phyloP scores from a whole-genome alignment of 257 asterid species.

The Haberlea rhodopensis region DNA sequence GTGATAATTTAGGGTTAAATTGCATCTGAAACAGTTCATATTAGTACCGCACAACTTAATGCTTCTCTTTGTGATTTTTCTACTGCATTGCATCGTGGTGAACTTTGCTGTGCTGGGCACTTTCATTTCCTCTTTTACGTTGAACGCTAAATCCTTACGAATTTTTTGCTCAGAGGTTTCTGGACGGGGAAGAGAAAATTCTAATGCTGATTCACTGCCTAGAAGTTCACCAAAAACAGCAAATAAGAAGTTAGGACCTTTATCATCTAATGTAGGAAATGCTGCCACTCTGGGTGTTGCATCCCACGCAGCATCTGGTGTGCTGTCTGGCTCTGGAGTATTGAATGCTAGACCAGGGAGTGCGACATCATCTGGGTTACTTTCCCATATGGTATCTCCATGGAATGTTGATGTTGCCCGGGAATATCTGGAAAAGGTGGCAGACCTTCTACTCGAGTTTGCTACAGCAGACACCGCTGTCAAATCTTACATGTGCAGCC shows the following conservation, averaged over 20 bases:
- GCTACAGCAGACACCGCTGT: slow-evolving; percentile 93
- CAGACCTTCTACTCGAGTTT: slow-evolving; percentile 95
- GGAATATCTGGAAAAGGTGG: slow-evolving; percentile 93
- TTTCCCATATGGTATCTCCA: slow-evolving; percentile 79
- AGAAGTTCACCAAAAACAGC: slow-evolving; percentile 68
- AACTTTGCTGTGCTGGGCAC: slow-evolving; percentile 14
- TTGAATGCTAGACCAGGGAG: slow-evolving; percentile 96
- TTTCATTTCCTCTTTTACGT: slow-evolving; percentile 17
- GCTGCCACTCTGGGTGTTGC: slow-evolving; percentile 64
- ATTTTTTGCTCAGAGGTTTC: slow-evolving; percentile 66
- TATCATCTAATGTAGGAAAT: slow-evolving; percentile 50
- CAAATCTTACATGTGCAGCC: slow-evolving; percentile 94
- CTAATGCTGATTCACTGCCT: slow-evolving; percentile 61
- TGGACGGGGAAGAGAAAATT: slow-evolving; percentile 77
- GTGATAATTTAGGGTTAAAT: slow-evolving; percentile 39
- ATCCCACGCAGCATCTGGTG: slow-evolving; percentile 87
- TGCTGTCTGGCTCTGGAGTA: slow-evolving; percentile 96
- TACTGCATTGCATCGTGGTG: slow-evolving; percentile 17
- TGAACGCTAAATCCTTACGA: slow-evolving; percentile 21
- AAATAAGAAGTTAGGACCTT: slow-evolving; percentile 62
- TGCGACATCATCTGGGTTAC: slow-evolving; percentile 91
- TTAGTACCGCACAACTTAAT: neutral
- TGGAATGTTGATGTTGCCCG: slow-evolving; percentile 95
- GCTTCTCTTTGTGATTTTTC: neutral
- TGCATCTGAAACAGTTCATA: neutral